Percentiles rank a stretch among this genome's conserved stretches.
phyloP scores from a whole-genome alignment of 2,329 filamentous ascomycete species.

The Samsoniella hepiali region DNA sequence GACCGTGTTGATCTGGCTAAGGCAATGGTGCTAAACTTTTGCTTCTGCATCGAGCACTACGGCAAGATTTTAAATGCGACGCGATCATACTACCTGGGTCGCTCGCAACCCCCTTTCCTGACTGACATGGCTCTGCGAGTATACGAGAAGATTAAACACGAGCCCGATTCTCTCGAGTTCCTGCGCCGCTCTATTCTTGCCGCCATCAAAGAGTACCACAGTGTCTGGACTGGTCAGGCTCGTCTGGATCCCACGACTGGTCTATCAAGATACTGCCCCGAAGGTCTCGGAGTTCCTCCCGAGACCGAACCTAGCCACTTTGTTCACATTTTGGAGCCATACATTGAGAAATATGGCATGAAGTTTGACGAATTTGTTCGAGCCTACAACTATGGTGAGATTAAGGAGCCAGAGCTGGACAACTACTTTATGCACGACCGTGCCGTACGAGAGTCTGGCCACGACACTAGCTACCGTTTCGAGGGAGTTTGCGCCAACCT shows the following conservation, averaged over 20 bases:
- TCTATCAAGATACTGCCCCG: constrained; percentile 79
- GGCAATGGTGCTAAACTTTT: constrained; percentile 93
- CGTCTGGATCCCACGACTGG: constrained; percentile 74
- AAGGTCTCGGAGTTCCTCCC: constrained; percentile 80
- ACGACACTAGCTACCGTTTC: constrained; percentile 92
- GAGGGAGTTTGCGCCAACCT: constrained; percentile 84
- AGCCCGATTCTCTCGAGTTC: constrained; percentile 77
- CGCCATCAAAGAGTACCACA: constrained; percentile 95
- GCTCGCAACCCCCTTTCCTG: constrained; percentile 93
- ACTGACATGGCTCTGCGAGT: constrained; percentile 96
- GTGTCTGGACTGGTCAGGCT: constrained; percentile 78
- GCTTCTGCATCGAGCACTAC: constrained; percentile 97
- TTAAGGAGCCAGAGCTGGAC: constrained; percentile 84
- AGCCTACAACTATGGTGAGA: constrained; percentile 76
- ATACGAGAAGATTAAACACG: constrained; percentile 88
- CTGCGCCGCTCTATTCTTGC: constrained; percentile 76
- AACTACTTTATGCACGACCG: constrained; percentile 96
- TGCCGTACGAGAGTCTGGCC: constrained; percentile 91
- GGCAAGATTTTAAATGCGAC: constrained; percentile 98
- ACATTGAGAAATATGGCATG: constrained; percentile 80
- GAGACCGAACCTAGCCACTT: constrained; percentile 90
- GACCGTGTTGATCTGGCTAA: constrained; percentile 85
- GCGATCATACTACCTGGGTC: constrained; percentile 88
- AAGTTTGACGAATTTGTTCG: constrained; percentile 78
- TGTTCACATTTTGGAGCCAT: constrained; percentile 75